These are phyloP conservation scores for Colletotrichum magnum DNA, from an alignment of 2,329 filamentous ascomycete genomes.

Conservation along the genomic window DNA sequence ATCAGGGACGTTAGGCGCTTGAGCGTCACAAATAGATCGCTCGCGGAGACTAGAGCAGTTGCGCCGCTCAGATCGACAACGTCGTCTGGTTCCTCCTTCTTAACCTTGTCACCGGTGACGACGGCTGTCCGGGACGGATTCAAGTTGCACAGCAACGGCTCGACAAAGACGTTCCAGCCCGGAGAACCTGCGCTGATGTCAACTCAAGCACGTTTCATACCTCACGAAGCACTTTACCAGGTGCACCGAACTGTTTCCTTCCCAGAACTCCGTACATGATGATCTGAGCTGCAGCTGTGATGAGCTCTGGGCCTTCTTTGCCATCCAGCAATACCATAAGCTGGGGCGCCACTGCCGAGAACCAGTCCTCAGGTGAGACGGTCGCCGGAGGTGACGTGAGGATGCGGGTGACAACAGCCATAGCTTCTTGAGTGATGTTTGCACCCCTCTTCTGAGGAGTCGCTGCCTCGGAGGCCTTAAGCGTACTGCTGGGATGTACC, in stretches of 20 bases:
- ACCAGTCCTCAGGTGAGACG: conserved; percentile 71
- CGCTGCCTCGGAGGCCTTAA: conserved; percentile 56
- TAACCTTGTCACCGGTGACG: conserved; percentile 40
- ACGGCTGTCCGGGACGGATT: conserved; percentile 55
- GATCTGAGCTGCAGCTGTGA: conserved; percentile 72
- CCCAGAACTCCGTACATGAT: conserved; percentile 78
- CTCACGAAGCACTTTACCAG: conserved; percentile 57
- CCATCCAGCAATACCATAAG: conserved; percentile 75
- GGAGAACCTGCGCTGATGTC: conserved; percentile 57
- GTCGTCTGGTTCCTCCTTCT: conserved; percentile 46
- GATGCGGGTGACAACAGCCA: conserved; percentile 74
- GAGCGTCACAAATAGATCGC: conserved; percentile 65
- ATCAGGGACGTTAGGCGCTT: conserved; percentile 69
- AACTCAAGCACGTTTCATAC: background rate
- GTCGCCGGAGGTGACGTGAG: conserved; percentile 71
- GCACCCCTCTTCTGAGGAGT: conserved; percentile 69
- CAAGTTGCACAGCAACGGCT: conserved; percentile 68
- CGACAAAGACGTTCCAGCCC: conserved; percentile 75
- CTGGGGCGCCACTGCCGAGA: conserved; percentile 72
- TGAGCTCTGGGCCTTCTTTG: conserved; percentile 68
- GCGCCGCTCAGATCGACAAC: conserved; percentile 62
- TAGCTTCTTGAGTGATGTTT: conserved; percentile 77
- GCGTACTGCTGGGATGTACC: conserved; percentile 70
- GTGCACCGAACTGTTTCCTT: conserved; percentile 73
- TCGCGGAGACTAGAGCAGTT: conserved; percentile 60